Evolutionary conservation across 2,329 filamentous ascomycete species (phyloP), one percentile per base, ranked within the genome.

Genomic region (Fusarium pseudonygamai): DNA sequence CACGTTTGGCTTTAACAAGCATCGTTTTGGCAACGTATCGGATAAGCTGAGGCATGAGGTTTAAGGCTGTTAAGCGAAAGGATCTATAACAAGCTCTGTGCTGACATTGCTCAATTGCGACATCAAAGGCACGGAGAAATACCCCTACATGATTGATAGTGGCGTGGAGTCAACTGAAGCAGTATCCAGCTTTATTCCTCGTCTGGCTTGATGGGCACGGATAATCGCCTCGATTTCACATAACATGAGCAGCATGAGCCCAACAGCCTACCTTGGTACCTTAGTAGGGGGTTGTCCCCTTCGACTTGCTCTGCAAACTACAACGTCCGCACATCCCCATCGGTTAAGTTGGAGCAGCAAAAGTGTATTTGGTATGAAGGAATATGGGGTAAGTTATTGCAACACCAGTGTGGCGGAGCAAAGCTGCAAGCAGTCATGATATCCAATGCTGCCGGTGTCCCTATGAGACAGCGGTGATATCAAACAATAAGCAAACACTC

Each of bases 361-460:
- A 18, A 20, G 32, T 14, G 24, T 36, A 50, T 22, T 34, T 49
- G 40, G 20, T 22, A 59, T 36, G 63, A 59, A 64, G 56, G 42
- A 45, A 60, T 45, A 64, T 47, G 43, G 57, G 42, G 50, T 46
- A 52, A 9, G 24, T 28, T 64, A 30, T 58, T 64, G 43, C 39
- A 64, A 59, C 53, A 55, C 42, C 28, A 55, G 20, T 46, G 67
- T 71, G 71, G 71, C 67, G 59, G 20, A 73, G 63, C 24, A 61
- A 32, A 60, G 47, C 53, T 58, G 36, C 50, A 68, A 55, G 52
- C 43, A 64, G 56, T 64, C 67, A 64, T 71, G 55, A 68, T 68
- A 30, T 36, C 34, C 34, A 16, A 36, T 60, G 26, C 58, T 60
- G 59, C 40, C 45, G 42, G 64, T 45, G 32, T 53, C 30, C 43